Evolutionary conservation across 2,329 filamentous ascomycete species (phyloP).

Genomic region (Penicillium sp.): DNA sequence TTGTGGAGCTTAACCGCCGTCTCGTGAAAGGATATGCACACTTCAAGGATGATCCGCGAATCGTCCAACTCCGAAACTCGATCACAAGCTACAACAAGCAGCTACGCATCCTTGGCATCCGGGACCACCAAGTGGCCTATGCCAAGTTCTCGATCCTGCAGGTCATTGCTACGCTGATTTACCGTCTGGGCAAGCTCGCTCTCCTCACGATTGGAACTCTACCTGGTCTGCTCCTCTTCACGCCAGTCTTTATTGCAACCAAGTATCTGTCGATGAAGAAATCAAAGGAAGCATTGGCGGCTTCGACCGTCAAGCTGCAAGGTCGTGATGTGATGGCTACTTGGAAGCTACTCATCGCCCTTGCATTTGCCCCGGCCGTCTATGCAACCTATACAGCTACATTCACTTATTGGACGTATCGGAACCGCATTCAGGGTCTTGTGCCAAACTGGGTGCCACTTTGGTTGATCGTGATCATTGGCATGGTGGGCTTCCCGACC

Average conservation of each 20-base stretch:
- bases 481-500: conserved; percentile 78
- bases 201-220: conserved; percentile 78
- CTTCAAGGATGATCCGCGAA: conserved; percentile 87
- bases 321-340: conserved; percentile 89
- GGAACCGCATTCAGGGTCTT: conserved; percentile 79
- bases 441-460: conserved; percentile 78
- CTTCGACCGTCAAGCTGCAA: conserved; percentile 84
- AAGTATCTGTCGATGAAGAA: conserved; percentile 82
- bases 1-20: conserved; percentile 90
- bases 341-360: conserved; percentile 88
- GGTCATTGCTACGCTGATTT: conserved; percentile 75
- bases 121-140: conserved; percentile 94
- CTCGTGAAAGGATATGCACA: conserved; percentile 88
- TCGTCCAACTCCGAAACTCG: conserved; percentile 71
- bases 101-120: conserved; percentile 80
- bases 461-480: conserved; percentile 72
- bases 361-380: conserved; percentile 77
- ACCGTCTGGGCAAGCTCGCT: conserved; percentile 74
- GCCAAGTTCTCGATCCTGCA: conserved; percentile 77
- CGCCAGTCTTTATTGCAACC: conserved; percentile 81
- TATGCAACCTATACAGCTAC: conserved; percentile 79
- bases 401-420: conserved; percentile 74
- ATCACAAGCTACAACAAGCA: conserved; percentile 86
- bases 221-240: conserved; percentile 83
- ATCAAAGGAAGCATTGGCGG: conserved; percentile 79